These are phyloP conservation scores for Clarireedia paspali DNA, from an alignment of 2,329 filamentous ascomycete genomes.

Conservation along the genomic window DNA sequence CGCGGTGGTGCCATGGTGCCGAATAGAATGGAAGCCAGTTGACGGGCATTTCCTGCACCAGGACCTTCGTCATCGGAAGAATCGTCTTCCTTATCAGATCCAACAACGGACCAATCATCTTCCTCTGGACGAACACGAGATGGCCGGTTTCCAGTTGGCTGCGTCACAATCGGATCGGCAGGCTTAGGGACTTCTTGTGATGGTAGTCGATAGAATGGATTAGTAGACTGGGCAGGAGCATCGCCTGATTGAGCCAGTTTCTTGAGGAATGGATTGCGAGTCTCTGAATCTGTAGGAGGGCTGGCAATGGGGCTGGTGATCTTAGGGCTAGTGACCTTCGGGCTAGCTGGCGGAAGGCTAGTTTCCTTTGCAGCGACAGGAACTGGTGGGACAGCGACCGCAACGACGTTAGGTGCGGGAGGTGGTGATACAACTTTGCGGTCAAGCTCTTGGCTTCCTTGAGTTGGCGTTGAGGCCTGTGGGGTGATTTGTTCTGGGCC, in stretches of 20 bases:
- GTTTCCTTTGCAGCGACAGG: conserved; percentile 2
- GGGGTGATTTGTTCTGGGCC: conserved; percentile 62
- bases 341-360: conserved; percentile 21
- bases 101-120: conserved; percentile 77
- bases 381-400: conserved; percentile 16
- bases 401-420: conserved; percentile 38
- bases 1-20: conserved; percentile 94
- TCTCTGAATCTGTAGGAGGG: conserved; percentile 60
- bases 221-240: conserved; percentile 63
- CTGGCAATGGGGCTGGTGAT: conserved; percentile 31
- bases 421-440: conserved; percentile 43
- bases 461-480: conserved; percentile 50
- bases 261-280: conserved; percentile 91
- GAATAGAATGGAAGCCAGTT: conserved; percentile 90
- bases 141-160: conserved; percentile 36
- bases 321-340: conserved; percentile 1
- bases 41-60: conserved; percentile 76
- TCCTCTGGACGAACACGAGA: conserved; percentile 53
- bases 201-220: conserved; percentile 87
- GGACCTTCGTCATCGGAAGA: conserved; percentile 69
- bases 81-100: conserved; percentile 69
- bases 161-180: conserved; percentile 34
- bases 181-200: conserved; percentile 45
- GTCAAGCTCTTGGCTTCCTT: conserved; percentile 47
- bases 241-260: conserved; percentile 65